Evolutionary conservation across 176 grass and related monocot species (phyloP), one percentile per base, ranked within the genome.

Genomic region (Otatea glauca): DNA sequence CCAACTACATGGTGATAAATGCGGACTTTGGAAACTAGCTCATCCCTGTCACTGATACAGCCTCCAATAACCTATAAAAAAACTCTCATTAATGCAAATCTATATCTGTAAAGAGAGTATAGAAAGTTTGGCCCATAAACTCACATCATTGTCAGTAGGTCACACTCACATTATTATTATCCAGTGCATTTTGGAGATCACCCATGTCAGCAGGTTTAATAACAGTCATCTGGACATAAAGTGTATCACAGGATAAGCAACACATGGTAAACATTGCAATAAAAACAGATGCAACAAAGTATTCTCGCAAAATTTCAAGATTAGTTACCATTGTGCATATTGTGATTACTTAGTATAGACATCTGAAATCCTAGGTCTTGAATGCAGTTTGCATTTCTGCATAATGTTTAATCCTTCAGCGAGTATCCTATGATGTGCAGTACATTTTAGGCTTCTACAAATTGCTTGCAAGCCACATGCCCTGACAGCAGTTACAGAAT

Each of bases 131-230:
- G 32, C 63, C 47, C 35, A 79, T 70, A 55, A 63, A 92, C 96
- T 92, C 48, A 99, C 96, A 51, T 99, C 96, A 89, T 99, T 99
- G 55, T 99, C n/a, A n/a, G n/a, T n/a, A n/a, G n/a, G n/a, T 34
- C 10, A 69, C 37, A 81, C 86, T 87, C 74, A 96, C 96, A 89
- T 96, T 92, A 83, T 96, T 94, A 75, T 92, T 89, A 49, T 99
- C 88, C 72, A 99, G 76, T 45, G 96, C 93, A 60, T 83, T 81
- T 88, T 94, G 82, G 7, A 99, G 81, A 80, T 89, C 90, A 74
- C 81, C 88, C 88, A 99, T 89, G 74, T 99, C 96, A 86, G 91
- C 93, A 88, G 96, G 96, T 83, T 80, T 88, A 91, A 99, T 96
- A 67, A 96, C 88, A 79, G 96, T 99, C 79, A 91, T 94, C 96